Evolutionary conservation across 805 yeast species (phyloP).

Genomic region (Torulaspora maleeae): DNA sequence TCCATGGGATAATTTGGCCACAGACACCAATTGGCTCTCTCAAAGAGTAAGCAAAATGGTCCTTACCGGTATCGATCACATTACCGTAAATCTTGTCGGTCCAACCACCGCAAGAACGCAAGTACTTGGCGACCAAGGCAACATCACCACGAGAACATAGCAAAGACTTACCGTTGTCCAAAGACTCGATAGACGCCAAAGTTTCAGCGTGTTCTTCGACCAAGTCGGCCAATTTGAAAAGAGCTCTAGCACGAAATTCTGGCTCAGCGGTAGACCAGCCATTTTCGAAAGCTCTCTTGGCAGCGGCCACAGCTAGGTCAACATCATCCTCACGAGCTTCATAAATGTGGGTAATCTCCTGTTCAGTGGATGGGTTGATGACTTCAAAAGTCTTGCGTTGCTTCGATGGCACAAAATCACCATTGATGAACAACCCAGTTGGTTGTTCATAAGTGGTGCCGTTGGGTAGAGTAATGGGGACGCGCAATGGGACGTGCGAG

Average conservation of each 20-base stretch:
- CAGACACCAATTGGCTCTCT: constrained; percentile 87
- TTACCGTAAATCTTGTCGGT: constrained; percentile 65
- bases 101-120: constrained; percentile 83
- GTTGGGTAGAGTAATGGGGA: constrained; percentile 58
- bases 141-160: constrained; percentile 73
- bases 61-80: constrained; percentile 54
- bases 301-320: constrained; percentile 81
- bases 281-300: constrained; percentile 66
- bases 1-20: constrained; percentile 90
- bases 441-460: constrained; percentile 71
- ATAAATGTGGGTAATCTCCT: constrained; percentile 58
- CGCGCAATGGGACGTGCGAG: constrained; percentile 41
- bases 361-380: constrained; percentile 66
- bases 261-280: constrained; percentile 73
- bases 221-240: constrained; percentile 71
- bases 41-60: constrained; percentile 60
- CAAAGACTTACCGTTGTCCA: constrained; percentile 86
- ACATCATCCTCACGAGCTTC: constrained; percentile 71
- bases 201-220: constrained; percentile 69
- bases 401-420: constrained; percentile 59
- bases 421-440: constrained; percentile 71
- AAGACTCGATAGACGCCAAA: constrained; percentile 76
- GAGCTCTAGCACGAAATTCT: constrained; percentile 52
- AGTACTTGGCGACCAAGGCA: constrained; percentile 58
- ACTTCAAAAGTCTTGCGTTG: constrained; percentile 59